Evolutionary conservation across 805 yeast genomes (phyloP).

Genomic region (Dipodascopsis uninucleata): DNA sequence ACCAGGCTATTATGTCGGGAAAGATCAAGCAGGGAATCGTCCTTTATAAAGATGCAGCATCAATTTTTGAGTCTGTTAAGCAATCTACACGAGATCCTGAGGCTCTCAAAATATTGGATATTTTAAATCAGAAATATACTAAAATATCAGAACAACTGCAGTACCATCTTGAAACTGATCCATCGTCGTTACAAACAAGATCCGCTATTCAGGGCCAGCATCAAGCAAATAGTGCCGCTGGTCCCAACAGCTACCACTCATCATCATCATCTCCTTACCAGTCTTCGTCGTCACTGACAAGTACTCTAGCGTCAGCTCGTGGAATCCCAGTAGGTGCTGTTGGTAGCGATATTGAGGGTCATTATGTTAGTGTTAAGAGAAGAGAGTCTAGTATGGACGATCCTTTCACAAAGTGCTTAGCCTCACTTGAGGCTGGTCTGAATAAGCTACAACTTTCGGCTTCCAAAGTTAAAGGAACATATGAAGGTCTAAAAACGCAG

Average conservation of each 20-base stretch:
- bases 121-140: slow-evolving; percentile 15
- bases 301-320: slow-evolving; percentile 32
- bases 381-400: slow-evolving; percentile 24
- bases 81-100: slow-evolving; percentile 22
- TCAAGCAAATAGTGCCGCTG: neutral
- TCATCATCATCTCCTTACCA: slow-evolving; percentile 2
- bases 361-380: slow-evolving; percentile 12
- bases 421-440: slow-evolving; percentile 25
- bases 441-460: slow-evolving; percentile 17
- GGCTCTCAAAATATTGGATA: slow-evolving; percentile 18
- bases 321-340: slow-evolving; percentile 27
- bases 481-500: slow-evolving; percentile 18
- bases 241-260: neutral
- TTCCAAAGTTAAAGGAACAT: slow-evolving; percentile 26
- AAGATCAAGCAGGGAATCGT: slow-evolving; percentile 25
- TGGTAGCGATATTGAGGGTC: slow-evolving; percentile 14
- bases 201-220: slow-evolving; percentile 1
- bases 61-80: slow-evolving; percentile 15
- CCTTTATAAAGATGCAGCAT: slow-evolving; percentile 23
- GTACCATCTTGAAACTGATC: slow-evolving; percentile 9
- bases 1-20: slow-evolving; percentile 24
- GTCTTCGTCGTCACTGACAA: slow-evolving; percentile 7
- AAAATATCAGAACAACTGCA: slow-evolving; percentile 18
- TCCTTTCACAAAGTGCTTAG: slow-evolving; percentile 30
- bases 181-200: slow-evolving; percentile 12